A percentile compares a stretch with the other conserved stretches of the same genome.
phyloP scores from a whole-genome alignment of 2,329 filamentous ascomycete species.

The Verticillium tricorpus region DNA sequence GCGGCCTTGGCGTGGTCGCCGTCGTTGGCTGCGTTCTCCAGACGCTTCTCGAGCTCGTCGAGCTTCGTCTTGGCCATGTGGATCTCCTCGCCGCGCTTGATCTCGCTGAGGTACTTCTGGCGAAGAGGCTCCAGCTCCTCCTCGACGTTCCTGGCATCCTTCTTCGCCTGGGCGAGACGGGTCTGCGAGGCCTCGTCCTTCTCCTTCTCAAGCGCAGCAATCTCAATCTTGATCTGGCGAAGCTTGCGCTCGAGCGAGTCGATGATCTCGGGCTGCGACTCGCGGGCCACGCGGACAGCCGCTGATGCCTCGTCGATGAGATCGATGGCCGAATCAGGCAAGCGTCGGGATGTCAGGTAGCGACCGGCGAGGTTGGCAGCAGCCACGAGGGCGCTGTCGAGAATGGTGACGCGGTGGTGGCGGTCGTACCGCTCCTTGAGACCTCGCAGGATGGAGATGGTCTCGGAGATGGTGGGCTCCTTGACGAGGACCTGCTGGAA shows the following conservation, averaged over 20 bases:
- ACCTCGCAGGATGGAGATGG: conserved; percentile 95
- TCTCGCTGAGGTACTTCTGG: conserved; percentile 94
- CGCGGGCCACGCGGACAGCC: conserved; percentile 89
- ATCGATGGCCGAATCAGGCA: conserved; percentile 96
- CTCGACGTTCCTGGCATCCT: conserved; percentile 89
- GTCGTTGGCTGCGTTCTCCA: conserved; percentile 86
- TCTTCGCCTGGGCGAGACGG: conserved; percentile 76
- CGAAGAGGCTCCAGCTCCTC: conserved; percentile 88
- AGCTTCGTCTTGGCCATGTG: conserved; percentile 95
- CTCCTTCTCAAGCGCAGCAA: conserved; percentile 88
- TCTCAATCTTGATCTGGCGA: conserved; percentile 93
- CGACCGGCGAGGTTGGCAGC: conserved; percentile 88
- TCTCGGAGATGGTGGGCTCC: conserved; percentile 83
- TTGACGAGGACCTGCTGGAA: conserved; percentile 99
- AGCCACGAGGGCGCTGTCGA: conserved; percentile 87
- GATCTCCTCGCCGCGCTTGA: conserved; percentile 83
- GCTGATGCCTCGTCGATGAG: conserved; percentile 94
- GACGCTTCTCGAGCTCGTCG: conserved; percentile 84
- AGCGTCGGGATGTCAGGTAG: conserved; percentile 83
- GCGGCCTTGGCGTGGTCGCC: conserved; percentile 83
- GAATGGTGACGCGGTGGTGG: conserved; percentile 95
- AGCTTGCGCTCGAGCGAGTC: conserved; percentile 89
- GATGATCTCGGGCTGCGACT: conserved; percentile 93
- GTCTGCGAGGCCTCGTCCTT: conserved; percentile 89
- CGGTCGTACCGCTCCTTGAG: conserved; percentile 98